Conservation (phyloP, 768 basidiomycete genomes). For the Harrya chromipes region DNA sequence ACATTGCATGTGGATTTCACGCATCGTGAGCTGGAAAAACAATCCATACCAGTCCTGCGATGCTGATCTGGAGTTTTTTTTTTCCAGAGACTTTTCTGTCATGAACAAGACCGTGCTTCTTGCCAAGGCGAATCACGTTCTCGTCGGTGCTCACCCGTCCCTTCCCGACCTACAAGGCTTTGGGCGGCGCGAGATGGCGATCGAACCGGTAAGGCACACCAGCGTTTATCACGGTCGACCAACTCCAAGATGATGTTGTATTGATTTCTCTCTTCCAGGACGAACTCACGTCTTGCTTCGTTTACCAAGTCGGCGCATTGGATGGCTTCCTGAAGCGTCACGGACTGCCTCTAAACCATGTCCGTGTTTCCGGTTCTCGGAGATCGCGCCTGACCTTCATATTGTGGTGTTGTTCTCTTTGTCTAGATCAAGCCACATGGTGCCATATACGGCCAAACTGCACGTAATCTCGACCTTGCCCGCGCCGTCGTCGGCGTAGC, state of each 20-base stretch:
- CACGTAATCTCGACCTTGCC: slow-evolving; percentile 53
- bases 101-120: slow-evolving; percentile 61
- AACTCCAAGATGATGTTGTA: neutral
- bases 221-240: neutral
- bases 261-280: slow-evolving; percentile 37
- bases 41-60: neutral
- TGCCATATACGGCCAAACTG: slow-evolving; percentile 57
- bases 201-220: slow-evolving; percentile 46
- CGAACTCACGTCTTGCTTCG: slow-evolving; percentile 53
- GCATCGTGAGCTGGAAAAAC: slow-evolving; percentile 42
- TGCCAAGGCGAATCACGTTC: slow-evolving; percentile 54
- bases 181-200: slow-evolving; percentile 61
- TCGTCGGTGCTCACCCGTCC: slow-evolving; percentile 67
- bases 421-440: slow-evolving; percentile 59
- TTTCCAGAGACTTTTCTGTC: slow-evolving; percentile 54
- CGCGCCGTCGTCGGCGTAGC: slow-evolving; percentile 52
- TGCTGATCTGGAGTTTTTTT: neutral
- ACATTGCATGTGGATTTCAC: slow-evolving; percentile 69
- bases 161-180: slow-evolving; percentile 61
- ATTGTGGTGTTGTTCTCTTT: neutral
- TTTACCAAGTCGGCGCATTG: slow-evolving; percentile 68
- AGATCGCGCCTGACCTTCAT: neutral
- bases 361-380: slow-evolving; percentile 21
- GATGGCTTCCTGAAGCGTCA: slow-evolving; percentile 55
- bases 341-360: slow-evolving; percentile 54